Evolutionary conservation across 345 rosid genomes (phyloP).

Genomic region (Populus deltoides): DNA sequence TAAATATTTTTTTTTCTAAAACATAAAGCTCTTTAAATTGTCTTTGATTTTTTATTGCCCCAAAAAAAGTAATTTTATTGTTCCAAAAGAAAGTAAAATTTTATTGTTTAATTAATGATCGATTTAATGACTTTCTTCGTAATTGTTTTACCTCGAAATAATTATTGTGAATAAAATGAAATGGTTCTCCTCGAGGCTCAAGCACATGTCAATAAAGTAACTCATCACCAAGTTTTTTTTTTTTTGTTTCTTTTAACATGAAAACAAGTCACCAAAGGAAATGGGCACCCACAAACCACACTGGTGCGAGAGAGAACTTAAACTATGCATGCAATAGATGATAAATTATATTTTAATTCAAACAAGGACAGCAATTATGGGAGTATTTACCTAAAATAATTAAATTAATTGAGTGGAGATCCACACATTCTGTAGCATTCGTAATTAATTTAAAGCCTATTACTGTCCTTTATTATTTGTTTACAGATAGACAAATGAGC

Average conservation of each 20-base stretch:
- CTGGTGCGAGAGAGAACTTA: not conserved
- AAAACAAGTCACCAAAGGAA: not conserved
- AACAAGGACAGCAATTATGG: not conserved
- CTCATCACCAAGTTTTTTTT: not conserved
- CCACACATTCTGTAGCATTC: not conserved
- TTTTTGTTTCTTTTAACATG: not conserved
- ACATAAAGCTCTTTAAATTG: no score
- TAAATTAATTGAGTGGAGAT: not conserved
- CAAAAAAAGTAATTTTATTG: no score
- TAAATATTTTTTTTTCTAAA: no score
- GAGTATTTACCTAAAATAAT: not conserved
- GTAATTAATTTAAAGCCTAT: not conserved
- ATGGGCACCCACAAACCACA: not conserved
- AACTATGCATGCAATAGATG: not conserved
- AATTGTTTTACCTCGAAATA: no score
- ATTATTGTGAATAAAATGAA: no score
- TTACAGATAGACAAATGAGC: no score
- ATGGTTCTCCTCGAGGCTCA: no score
- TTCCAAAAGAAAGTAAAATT: no score
- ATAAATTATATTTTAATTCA: not conserved
- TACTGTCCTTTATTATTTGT: no score
- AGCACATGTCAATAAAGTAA: not conserved
- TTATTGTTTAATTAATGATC: no score
- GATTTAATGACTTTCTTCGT: no score
- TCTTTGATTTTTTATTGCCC: no score